Evolutionary conservation across 2,329 filamentous ascomycete species (phyloP).

Genomic region (Mycocentrospora acerina): DNA sequence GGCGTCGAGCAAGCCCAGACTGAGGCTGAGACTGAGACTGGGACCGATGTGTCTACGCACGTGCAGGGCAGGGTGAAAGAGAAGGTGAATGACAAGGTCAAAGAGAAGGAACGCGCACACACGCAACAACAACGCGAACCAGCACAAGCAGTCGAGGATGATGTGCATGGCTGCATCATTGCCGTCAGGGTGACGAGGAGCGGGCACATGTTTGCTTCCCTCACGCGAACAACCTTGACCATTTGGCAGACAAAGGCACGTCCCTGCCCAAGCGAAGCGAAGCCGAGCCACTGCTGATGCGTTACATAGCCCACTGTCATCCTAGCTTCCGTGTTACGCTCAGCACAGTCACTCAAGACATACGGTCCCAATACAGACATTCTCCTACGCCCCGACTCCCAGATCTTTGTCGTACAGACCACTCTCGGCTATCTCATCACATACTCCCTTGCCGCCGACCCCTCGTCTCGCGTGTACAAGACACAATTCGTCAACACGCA

Average conservation of each 20-base stretch:
- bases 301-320: slow-evolving; percentile 76
- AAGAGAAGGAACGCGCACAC: slow-evolving; percentile 12
- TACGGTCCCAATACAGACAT: slow-evolving; percentile 87
- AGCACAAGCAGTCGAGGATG: slow-evolving; percentile 28
- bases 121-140: slow-evolving; percentile 5
- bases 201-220: slow-evolving; percentile 82
- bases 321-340: slow-evolving; percentile 81
- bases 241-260: slow-evolving; percentile 93
- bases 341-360: slow-evolving; percentile 71
- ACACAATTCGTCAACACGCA: slow-evolving; percentile 68
- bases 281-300: slow-evolving; percentile 22
- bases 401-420: slow-evolving; percentile 89
- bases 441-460: slow-evolving; percentile 85
- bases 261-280: slow-evolving; percentile 10
- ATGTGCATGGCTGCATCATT: slow-evolving; percentile 65
- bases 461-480: slow-evolving; percentile 80
- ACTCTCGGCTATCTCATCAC: slow-evolving; percentile 85
- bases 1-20: slow-evolving; percentile 39
- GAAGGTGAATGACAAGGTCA: slow-evolving; percentile 6
- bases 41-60: slow-evolving; percentile 5
- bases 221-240: slow-evolving; percentile 82
- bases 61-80: too few relatives aligned
- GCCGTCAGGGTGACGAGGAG: slow-evolving; percentile 75
- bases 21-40: slow-evolving; percentile 9
- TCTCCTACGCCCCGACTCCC: slow-evolving; percentile 84